Base-by-base conservation (phyloP, 2,329 filamentous ascomycete species). In the Fusarium sp. region DNA sequence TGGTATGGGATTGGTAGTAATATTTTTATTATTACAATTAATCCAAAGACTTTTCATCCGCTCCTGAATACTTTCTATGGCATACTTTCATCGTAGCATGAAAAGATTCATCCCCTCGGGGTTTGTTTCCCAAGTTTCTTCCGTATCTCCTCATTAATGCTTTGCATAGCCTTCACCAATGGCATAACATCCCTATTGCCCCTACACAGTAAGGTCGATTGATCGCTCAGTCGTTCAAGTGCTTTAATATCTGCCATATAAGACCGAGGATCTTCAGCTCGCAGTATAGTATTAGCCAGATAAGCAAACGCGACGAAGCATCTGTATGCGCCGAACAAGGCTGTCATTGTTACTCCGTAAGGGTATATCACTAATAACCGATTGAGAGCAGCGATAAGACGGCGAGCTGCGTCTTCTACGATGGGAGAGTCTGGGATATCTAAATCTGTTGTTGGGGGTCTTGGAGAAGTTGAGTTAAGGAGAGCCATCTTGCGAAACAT, bases 401-500 rank as follows among this genome's bases (percentile, higher is more conserved):
- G 60, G 7, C 78, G 72, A 7, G 76, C 67, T 16, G 78, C 76
- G 1, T 78, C 73, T 3, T 77, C 73, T 6, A 79, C 78, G 0
- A 80, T 71, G 4, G 76, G 76, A 10, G 78, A 79, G 42, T 77
- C 73, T 21, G 77, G 78, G 3, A 79, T 77, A 10, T 79, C 78
- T 4, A 77, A 48, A 18, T 79, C 78, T 10, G 74, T 78, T 31
- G 70, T 60, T 19, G 77, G 72, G 8, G 76, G 77, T 4, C 63
- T 64, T 4, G 78, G 78, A 8, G 77, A 79, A n/a, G 60, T 76
- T 4, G 75, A 74, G 52, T 77, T 65, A 16, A 79, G 73, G 12
- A 77, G 65, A 25, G 70, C 70, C 69, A 77, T 76, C 52, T 80
- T 81, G 51, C 79, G 77, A 25, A 80, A 78, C 78, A 81, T 81